Conservation (phyloP, 805 yeast genomes). For the Wickerhamomyces silvicola region DNA sequence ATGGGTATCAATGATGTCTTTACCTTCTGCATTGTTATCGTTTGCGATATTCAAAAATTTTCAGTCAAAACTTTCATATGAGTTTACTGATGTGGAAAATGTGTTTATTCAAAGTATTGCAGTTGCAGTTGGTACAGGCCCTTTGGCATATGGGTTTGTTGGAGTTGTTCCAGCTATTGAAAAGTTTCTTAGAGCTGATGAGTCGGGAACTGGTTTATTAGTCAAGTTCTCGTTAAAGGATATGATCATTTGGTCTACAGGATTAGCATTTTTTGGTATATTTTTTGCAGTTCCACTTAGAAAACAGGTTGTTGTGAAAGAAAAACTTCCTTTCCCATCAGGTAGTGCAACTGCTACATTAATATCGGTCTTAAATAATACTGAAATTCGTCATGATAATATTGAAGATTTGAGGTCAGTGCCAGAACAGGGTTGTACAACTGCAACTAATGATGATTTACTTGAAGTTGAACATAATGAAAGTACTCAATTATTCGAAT, state of each 20-base stretch:
- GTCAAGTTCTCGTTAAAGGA: slow-evolving; percentile 39
- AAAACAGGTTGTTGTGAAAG: slow-evolving; percentile 79
- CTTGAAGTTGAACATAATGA: slow-evolving; percentile 11
- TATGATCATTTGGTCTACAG: slow-evolving; percentile 74
- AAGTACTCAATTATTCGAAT: slow-evolving; percentile 21
- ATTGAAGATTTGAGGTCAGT: slow-evolving; percentile 5
- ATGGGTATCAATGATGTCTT: slow-evolving; percentile 99
- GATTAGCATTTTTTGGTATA: slow-evolving; percentile 90
- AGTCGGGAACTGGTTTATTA: slow-evolving; percentile 51
- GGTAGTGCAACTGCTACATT: slow-evolving; percentile 95
- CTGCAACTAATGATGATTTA: slow-evolving; percentile 5
- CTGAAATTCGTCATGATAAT: slow-evolving; percentile 34
- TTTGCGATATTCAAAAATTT: slow-evolving; percentile 71
- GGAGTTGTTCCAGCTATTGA: slow-evolving; percentile 97
- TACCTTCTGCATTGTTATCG: slow-evolving; percentile 87
- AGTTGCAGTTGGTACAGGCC: slow-evolving; percentile 97
- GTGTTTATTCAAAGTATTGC: slow-evolving; percentile 89
- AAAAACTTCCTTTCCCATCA: slow-evolving; percentile 86
- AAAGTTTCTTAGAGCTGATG: slow-evolving; percentile 72
- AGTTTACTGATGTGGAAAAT: slow-evolving; percentile 85
- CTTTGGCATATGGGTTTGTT: slow-evolving; percentile 88
- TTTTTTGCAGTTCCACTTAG: slow-evolving; percentile 90
- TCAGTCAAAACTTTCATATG: slow-evolving; percentile 28
- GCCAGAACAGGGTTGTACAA: slow-evolving; percentile 14
- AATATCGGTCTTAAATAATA: slow-evolving; percentile 79